phyloP scores from a whole-genome alignment of 176 grass and related monocot species.

The Pontederia paniculata region DNA sequence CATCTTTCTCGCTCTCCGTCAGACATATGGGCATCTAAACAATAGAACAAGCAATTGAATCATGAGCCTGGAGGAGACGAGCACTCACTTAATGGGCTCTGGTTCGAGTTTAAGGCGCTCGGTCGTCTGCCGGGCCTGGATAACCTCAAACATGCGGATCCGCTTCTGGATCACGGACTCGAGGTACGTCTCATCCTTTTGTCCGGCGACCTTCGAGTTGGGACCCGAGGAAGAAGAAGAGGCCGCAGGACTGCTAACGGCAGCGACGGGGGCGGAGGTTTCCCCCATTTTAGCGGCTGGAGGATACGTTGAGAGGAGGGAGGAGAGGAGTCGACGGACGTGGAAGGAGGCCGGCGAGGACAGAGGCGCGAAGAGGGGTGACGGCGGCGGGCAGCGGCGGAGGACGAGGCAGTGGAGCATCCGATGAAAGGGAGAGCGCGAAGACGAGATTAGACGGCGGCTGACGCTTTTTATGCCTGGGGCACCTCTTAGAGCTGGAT shows the following conservation, averaged over 20 bases:
- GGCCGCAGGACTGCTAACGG: conserved; percentile 4
- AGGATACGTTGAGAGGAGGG: background rate
- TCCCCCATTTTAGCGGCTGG: background rate
- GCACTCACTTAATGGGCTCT: conserved; percentile 55
- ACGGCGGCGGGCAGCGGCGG: too few relatives aligned
- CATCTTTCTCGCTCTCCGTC: too few relatives aligned
- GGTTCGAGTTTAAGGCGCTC: conserved; percentile 52
- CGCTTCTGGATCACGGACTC: conserved; percentile 46
- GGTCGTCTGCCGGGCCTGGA: conserved; percentile 41
- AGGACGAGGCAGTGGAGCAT: too few relatives aligned
- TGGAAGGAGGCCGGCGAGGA: too few relatives aligned
- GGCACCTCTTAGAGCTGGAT: too few relatives aligned
- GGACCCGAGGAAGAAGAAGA: too few relatives aligned
- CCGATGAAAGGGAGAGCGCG: too few relatives aligned
- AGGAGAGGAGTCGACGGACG: too few relatives aligned
- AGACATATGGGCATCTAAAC: background rate
- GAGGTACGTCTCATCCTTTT: conserved; percentile 52
- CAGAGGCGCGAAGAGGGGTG: too few relatives aligned
- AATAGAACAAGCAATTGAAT: background rate
- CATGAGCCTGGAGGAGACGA: background rate
- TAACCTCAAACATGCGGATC: conserved; percentile 50
- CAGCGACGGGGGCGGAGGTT: background rate
- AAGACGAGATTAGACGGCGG: too few relatives aligned
- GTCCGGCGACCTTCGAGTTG: background rate
- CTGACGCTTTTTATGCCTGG: too few relatives aligned